Conservation (phyloP, 176 grass and related monocot genomes). For the Hordeum marinum region DNA sequence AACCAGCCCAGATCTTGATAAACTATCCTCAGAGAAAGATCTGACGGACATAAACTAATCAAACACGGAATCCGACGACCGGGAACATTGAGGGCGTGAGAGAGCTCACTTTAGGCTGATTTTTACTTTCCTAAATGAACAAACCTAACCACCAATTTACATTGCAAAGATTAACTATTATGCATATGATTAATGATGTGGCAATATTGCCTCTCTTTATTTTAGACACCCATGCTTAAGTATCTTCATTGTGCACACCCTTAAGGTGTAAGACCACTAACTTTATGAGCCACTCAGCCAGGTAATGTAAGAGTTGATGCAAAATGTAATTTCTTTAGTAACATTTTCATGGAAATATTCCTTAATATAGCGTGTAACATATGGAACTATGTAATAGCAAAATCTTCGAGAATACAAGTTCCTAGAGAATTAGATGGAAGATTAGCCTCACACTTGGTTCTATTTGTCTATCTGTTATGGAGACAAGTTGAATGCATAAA, state of each 20-base stretch:
- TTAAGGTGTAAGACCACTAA: not conserved
- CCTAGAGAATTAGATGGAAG: no score
- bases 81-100: no score
- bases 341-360: not conserved
- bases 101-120: no score
- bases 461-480: no score
- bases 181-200: not conserved
- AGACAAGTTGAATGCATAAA: no score
- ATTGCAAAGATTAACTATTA: not conserved
- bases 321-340: not conserved
- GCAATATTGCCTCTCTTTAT: not conserved
- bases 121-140: no score
- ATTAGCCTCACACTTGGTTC: no score
- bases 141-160: not conserved
- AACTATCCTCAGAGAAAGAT: no score
- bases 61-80: no score
- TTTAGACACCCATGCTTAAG: not conserved
- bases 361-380: not conserved
- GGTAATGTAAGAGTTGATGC: not conserved
- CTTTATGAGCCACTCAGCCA: not conserved
- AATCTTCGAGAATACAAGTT: no score
- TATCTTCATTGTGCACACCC: not conserved
- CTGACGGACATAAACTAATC: no score
- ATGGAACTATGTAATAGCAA: not conserved
- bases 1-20: no score